Evolutionary conservation across 2,329 filamentous ascomycete genomes (phyloP).

Genomic region (Thielaviopsis musarum): DNA sequence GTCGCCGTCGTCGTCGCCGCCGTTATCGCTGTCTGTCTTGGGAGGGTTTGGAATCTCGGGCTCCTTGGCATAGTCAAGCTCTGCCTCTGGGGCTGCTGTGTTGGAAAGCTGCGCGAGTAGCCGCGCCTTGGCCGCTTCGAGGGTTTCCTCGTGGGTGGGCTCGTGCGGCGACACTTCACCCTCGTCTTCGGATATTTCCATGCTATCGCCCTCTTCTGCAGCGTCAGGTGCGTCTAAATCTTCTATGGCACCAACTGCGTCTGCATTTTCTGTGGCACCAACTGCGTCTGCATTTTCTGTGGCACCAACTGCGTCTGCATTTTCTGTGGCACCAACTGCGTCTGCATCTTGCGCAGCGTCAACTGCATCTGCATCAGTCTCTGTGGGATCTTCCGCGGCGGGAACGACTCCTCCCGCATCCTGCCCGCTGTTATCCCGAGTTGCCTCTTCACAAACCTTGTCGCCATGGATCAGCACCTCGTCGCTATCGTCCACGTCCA

Average conservation of each 20-base stretch:
- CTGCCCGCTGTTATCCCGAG: background rate
- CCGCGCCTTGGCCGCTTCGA: slow-evolving; percentile 31
- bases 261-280: background rate
- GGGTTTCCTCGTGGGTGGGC: slow-evolving; percentile 20
- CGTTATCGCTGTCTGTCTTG: slow-evolving; percentile 14
- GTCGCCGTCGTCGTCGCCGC: slow-evolving; percentile 16
- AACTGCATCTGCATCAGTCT: too few species aligned
- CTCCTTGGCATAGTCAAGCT: slow-evolving; percentile 16
- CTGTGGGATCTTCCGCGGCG: too few species aligned
- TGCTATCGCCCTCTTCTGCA: slow-evolving; percentile 19
- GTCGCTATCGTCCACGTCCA: slow-evolving; percentile 18
- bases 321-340: too few species aligned
- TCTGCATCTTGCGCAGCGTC: too few species aligned
- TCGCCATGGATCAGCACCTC: slow-evolving; percentile 7
- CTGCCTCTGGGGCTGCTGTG: background rate
- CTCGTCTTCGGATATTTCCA: slow-evolving; percentile 29
- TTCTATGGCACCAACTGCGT: background rate
- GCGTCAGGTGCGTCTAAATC: background rate
- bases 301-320: too few species aligned
- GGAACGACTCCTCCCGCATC: background rate
- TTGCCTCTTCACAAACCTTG: background rate
- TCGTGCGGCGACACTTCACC: slow-evolving; percentile 17
- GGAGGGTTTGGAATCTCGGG: slow-evolving; percentile 17
- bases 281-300: background rate
- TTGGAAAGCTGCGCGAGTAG: slow-evolving; percentile 29